Conservation (phyloP, 225 moss, liverwort and hornwort species). For the Sphagnum tenellum region DNA sequence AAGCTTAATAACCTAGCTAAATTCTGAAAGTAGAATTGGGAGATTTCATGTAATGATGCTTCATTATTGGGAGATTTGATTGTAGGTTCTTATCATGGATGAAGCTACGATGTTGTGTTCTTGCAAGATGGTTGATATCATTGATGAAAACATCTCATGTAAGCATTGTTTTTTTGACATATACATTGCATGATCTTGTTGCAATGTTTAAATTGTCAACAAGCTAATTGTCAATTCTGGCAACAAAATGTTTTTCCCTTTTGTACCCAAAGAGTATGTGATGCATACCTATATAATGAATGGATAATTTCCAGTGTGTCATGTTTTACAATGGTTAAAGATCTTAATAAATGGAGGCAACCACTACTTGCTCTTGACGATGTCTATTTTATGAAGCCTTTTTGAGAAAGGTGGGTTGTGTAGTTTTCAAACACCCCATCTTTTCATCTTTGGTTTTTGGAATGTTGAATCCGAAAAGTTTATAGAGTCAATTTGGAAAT, state of each 20-base stretch:
- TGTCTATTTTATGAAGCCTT: conserved; percentile 80
- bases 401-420: conserved; percentile 48
- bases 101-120: conserved; percentile 84
- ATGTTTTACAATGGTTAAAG: conserved; percentile 67
- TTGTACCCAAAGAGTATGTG: too few relatives aligned
- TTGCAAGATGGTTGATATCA: conserved; percentile 91
- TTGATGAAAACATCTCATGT: conserved; percentile 97
- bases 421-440: too few relatives aligned
- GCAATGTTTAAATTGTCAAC: neutral
- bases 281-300: neutral
- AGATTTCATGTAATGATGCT: neutral
- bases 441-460: neutral
- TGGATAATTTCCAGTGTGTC: neutral
- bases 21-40: neutral
- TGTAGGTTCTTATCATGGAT: conserved; percentile 88
- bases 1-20: neutral
- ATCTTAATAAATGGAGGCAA: conserved; percentile 67
- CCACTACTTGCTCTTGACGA: conserved; percentile 82
- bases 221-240: neutral
- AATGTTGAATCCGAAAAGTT: neutral
- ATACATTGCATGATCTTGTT: neutral
- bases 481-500: too few relatives aligned
- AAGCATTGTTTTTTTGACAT: neutral
- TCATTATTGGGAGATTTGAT: neutral
- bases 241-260: too few relatives aligned